Percentiles rank a stretch among this genome's conserved stretches.
These are phyloP conservation scores for Aegilops tauschii DNA, from an alignment of 176 grass and related monocot species.

Conservation along the genomic window DNA sequence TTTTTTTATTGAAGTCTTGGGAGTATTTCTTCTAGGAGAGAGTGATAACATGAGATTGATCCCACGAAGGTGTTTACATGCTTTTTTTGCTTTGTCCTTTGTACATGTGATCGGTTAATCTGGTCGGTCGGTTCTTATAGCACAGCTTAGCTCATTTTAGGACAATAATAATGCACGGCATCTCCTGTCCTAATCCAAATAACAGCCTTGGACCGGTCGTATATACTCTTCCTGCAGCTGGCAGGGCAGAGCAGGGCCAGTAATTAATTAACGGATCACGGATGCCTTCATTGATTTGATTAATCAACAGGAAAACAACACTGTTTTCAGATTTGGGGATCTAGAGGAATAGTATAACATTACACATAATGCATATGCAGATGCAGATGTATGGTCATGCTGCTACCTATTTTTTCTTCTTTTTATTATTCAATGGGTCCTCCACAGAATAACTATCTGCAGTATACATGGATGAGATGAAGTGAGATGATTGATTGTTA, in stretches of 20 bases:
- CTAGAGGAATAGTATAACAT: background rate
- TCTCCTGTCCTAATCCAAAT: too few relatives aligned
- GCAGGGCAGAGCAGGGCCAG: background rate
- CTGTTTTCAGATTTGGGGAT: background rate
- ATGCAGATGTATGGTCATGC: too few relatives aligned
- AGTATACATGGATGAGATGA: background rate
- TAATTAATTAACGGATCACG: background rate
- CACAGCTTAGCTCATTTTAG: too few relatives aligned
- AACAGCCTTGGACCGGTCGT: background rate
- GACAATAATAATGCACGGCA: too few relatives aligned
- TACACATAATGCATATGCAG: background rate
- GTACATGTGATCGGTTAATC: too few relatives aligned
- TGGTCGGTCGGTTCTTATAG: too few relatives aligned
- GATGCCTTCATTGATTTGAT: background rate
- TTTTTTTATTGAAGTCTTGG: too few relatives aligned
- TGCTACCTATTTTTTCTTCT: too few relatives aligned
- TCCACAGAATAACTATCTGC: background rate
- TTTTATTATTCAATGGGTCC: background rate
- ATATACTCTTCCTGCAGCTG: background rate
- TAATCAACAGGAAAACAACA: background rate
- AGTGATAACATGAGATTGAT: too few relatives aligned
- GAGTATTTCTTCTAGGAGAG: too few relatives aligned
- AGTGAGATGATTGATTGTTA: background rate
- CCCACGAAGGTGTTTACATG: too few relatives aligned
- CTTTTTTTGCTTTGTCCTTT: too few relatives aligned